A percentile compares a stretch with the other conserved stretches of the same genome.
phyloP scores from a whole-genome alignment of 1,284 basidiomycete genomes.

The Apiotrichum mycotoxinovorans region DNA sequence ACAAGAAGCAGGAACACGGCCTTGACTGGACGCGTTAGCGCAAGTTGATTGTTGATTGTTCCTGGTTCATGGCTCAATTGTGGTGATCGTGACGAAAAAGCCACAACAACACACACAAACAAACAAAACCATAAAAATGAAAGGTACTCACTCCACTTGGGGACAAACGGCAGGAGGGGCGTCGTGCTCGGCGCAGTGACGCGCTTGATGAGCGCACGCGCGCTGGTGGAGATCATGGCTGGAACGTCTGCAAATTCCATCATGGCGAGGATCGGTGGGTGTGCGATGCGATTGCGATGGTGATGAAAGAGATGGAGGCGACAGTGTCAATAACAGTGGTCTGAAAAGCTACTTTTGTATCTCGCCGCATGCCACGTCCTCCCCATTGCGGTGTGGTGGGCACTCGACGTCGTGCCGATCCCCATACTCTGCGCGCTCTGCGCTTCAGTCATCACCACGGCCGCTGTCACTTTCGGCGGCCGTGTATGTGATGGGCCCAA shows the following conservation, averaged over 20 bases:
- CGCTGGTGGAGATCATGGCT: constrained; percentile 2
- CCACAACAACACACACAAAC: not conserved
- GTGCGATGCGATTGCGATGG: not conserved
- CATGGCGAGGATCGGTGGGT: not conserved
- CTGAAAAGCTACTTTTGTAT: too few relatives aligned
- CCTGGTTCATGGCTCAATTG: not conserved
- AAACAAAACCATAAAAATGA: too few relatives aligned
- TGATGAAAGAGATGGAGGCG: not conserved
- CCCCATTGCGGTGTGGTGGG: too few relatives aligned
- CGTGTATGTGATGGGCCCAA: too few relatives aligned
- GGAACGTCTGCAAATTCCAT: constrained; percentile 2
- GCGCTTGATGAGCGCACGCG: constrained; percentile 7
- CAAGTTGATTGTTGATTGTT: not conserved
- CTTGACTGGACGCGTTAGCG: constrained; percentile 34
- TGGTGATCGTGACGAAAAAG: too few relatives aligned
- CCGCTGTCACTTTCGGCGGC: too few relatives aligned
- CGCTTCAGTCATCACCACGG: too few relatives aligned
- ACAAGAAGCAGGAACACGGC: constrained; percentile 41
- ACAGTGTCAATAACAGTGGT: not conserved
- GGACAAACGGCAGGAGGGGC: constrained; percentile 43
- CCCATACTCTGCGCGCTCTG: too few relatives aligned
- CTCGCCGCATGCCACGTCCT: too few relatives aligned
- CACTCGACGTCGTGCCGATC: too few relatives aligned
- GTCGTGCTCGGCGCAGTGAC: constrained; percentile 18
- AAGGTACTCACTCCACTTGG: constrained; percentile 40